Evolutionary conservation across 805 yeast species (phyloP).

Genomic region (Sugiyamaella mastotermitis): DNA sequence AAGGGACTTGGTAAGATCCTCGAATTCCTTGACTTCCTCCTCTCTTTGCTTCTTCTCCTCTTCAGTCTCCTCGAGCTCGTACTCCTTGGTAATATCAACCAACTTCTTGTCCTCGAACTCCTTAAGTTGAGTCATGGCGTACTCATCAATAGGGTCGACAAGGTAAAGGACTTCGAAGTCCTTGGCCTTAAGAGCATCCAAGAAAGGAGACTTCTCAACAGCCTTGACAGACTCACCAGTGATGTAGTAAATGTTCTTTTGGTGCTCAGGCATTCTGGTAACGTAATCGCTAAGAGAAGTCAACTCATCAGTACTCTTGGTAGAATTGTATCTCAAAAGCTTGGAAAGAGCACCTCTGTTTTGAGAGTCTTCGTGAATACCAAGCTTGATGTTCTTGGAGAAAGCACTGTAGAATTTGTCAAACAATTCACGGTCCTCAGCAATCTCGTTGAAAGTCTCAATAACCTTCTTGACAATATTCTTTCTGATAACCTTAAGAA

Average conservation of each 20-base stretch:
- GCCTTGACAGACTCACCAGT: conserved; percentile 98
- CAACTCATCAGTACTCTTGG: conserved; percentile 89
- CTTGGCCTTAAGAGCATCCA: conserved; percentile 97
- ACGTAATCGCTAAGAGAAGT: conserved; percentile 96
- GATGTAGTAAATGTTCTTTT: conserved; percentile 98
- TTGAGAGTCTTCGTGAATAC: conserved; percentile 98
- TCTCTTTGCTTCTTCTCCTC: conserved; percentile 96
- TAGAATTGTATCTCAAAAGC: conserved; percentile 93
- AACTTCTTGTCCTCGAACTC: conserved; percentile 99
- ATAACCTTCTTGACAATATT: conserved; percentile 97
- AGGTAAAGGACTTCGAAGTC: conserved; percentile 96
- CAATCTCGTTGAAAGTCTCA: conserved; percentile 98
- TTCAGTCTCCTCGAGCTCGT: conserved; percentile 91
- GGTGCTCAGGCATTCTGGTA: conserved; percentile 99
- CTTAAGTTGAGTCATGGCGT: conserved; percentile 98
- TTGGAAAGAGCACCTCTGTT: conserved; percentile 95
- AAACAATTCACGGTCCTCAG: conserved; percentile 98
- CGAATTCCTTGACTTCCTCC: conserved; percentile 85
- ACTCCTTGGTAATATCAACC: conserved; percentile 98
- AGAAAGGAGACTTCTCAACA: conserved; percentile 98
- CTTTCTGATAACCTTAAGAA: conserved; percentile 98
- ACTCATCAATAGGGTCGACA: conserved; percentile 99
- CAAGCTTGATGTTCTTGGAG: conserved; percentile 96
- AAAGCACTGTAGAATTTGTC: conserved; percentile 97
- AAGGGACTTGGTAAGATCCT: conserved; percentile 89